phyloP scores from a whole-genome alignment of 2,329 filamentous ascomycete genomes.

The Byssothecium circinans region DNA sequence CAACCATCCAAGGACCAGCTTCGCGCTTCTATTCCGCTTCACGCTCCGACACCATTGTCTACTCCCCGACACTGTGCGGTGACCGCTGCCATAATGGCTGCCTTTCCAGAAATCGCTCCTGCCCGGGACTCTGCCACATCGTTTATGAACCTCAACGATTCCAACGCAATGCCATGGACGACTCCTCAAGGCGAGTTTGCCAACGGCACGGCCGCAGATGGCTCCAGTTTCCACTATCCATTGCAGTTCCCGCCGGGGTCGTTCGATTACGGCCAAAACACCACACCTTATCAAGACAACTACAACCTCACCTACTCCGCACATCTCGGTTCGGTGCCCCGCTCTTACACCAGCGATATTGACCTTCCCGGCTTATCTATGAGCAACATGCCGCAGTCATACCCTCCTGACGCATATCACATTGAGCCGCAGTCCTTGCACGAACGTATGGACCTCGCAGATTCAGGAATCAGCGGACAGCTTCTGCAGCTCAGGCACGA shows the following conservation, averaged over 20 bases:
- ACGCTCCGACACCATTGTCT: slow-evolving; percentile 15
- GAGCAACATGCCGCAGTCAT: slow-evolving; percentile 20
- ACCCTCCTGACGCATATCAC: slow-evolving; percentile 37
- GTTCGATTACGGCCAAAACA: slow-evolving; percentile 24
- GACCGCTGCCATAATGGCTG: slow-evolving; percentile 17
- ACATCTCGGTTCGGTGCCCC: slow-evolving; percentile 22
- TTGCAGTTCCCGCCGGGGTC: slow-evolving; percentile 12
- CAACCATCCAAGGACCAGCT: slow-evolving; percentile 19
- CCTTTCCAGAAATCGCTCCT: slow-evolving; percentile 13
- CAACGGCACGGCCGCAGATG: slow-evolving; percentile 14
- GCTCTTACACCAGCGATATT: slow-evolving; percentile 20
- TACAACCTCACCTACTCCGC: slow-evolving; percentile 23
- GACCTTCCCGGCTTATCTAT: slow-evolving; percentile 18
- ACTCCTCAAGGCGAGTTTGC: slow-evolving; percentile 14
- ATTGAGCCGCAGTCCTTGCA: slow-evolving; percentile 26
- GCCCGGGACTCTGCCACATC: slow-evolving; percentile 3
- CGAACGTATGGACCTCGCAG: slow-evolving; percentile 23
- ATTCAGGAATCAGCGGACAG: slow-evolving; percentile 16
- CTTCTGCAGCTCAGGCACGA: slow-evolving; percentile 25
- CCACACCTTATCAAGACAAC: slow-evolving; percentile 23
- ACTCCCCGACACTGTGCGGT: slow-evolving; percentile 14
- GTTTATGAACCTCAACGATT: slow-evolving; percentile 18
- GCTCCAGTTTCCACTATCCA: slow-evolving; percentile 14
- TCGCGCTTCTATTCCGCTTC: slow-evolving; percentile 21
- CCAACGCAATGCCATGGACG: slow-evolving; percentile 26